Percentiles rank a stretch among this genome's conserved stretches.
phyloP scores from a whole-genome alignment of 495 filamentous ascomycete genomes.

The Aspergillus wentii region DNA sequence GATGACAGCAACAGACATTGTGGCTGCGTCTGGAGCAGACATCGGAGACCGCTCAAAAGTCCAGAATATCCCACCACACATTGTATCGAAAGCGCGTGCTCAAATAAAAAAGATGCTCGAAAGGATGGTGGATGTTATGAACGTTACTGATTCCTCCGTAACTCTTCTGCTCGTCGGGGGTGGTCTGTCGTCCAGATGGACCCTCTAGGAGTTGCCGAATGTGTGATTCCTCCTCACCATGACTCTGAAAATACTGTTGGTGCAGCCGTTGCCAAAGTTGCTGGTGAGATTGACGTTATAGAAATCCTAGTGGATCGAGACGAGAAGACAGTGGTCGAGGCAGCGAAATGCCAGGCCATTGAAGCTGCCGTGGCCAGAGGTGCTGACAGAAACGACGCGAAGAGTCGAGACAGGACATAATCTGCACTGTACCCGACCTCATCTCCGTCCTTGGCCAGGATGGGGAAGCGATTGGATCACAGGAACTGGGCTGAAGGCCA shows the following conservation, averaged over 20 bases:
- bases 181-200: constrained; percentile 19
- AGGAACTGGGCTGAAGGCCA: constrained; percentile 28
- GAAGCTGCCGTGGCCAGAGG: constrained; percentile 35
- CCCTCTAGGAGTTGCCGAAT: constrained; percentile 11
- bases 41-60: constrained; percentile 23
- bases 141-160: constrained; percentile 15
- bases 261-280: constrained; percentile 48
- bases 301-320: constrained; percentile 30
- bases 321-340: constrained; percentile 24
- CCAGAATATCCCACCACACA: constrained; percentile 1
- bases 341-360: constrained; percentile 33
- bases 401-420: constrained; percentile 25
- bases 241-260: constrained; percentile 53
- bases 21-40: constrained; percentile 28
- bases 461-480: constrained; percentile 26
- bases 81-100: constrained; percentile 6
- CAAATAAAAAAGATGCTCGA: constrained; percentile 17
- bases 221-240: constrained; percentile 23
- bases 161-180: constrained; percentile 19
- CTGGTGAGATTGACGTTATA: constrained; percentile 42
- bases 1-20: constrained; percentile 47
- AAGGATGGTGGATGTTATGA: constrained; percentile 17
- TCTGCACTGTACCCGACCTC: constrained; percentile 30
- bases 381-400: constrained; percentile 17
- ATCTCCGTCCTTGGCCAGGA: constrained; percentile 26